Evolutionary conservation across 2,329 filamentous ascomycete genomes (phyloP), one percentile per base, ranked within the genome.

Genomic region (Fusarium marasasianum): DNA sequence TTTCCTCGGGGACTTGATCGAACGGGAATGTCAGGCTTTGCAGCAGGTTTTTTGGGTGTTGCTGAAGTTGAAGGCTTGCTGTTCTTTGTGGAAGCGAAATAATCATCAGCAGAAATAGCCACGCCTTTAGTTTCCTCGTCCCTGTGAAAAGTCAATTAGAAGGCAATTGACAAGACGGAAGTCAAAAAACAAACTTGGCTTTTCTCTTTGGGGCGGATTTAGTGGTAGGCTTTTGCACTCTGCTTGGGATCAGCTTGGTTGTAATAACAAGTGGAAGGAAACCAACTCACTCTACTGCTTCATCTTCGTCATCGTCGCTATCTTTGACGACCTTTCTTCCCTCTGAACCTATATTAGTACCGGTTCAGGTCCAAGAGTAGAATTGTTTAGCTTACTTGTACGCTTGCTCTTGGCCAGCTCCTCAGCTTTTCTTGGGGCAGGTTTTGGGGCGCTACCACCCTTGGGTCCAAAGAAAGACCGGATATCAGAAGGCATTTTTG

Each of bases 391-490:
- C 86, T 61, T 78, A 88, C 86, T 88, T 70, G 80, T 79, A 71
- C 87, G 83, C 70, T 84, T 83, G 70, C 82, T 84, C 70, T 86
- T 86, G 55, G 82, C 69, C 20, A 86, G 75, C 57, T 84, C 83
- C 65, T 86, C 85, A 45, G 80, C 80, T 78, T 87, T 86, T 79
- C 86, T 87, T 6, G 83, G 76, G 17, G 83, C 77, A 41, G 86
- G 83, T 76, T 88, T 86, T 54, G 86, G 83, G 22, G 88, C 84
- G 50, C 87, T 84, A 76, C 89, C 87, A 58, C 90, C 90, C 82
- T 95, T 95, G 70, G 93, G 91, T 63, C 92, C 91, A 85, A 98
- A 98, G 84, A 98, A 98, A 77, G 88, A 94, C 80, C 95, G 90
- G 79, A 98, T 98, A 83, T 98, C 96, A 72, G 95, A 61, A 65